A percentile compares a stretch with the other conserved stretches of the same genome.
phyloP scores from a whole-genome alignment of 306 rosid species.

The Trifolium repens region DNA sequence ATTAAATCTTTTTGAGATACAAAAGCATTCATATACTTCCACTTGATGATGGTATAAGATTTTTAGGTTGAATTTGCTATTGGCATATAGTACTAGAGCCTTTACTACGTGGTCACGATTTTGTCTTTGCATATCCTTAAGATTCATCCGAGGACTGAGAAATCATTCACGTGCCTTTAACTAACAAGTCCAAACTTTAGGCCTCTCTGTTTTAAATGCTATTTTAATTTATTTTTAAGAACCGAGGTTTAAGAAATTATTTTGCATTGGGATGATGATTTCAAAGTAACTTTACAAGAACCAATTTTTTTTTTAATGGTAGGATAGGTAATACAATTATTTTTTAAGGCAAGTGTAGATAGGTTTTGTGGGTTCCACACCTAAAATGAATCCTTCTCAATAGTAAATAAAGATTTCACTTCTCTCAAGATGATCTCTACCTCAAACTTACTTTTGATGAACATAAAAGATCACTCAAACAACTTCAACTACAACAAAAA shows the following conservation, averaged over 20 bases:
- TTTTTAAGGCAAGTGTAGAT: slow-evolving; percentile 8
- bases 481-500: neutral
- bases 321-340: neutral
- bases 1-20: slow-evolving; percentile 30
- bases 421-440: neutral
- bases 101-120: slow-evolving; percentile 12
- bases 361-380: slow-evolving; percentile 4
- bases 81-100: slow-evolving; percentile 33
- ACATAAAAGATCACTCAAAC: neutral
- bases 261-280: slow-evolving; percentile 3
- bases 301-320: neutral
- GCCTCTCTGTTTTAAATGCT: neutral
- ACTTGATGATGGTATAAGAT: slow-evolving; percentile 31
- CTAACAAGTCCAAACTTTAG: neutral
- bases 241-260: neutral
- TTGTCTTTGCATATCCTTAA: slow-evolving; percentile 30
- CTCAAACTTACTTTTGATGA: slow-evolving; percentile 1
- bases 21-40: slow-evolving; percentile 29
- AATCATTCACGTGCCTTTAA: neutral
- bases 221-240: slow-evolving; percentile 11
- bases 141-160: neutral
- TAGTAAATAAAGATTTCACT: neutral
- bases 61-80: slow-evolving; percentile 30
- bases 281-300: neutral
- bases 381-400: neutral